Base-by-base conservation (phyloP, 805 yeast genomes). In the Candida maesae region DNA sequence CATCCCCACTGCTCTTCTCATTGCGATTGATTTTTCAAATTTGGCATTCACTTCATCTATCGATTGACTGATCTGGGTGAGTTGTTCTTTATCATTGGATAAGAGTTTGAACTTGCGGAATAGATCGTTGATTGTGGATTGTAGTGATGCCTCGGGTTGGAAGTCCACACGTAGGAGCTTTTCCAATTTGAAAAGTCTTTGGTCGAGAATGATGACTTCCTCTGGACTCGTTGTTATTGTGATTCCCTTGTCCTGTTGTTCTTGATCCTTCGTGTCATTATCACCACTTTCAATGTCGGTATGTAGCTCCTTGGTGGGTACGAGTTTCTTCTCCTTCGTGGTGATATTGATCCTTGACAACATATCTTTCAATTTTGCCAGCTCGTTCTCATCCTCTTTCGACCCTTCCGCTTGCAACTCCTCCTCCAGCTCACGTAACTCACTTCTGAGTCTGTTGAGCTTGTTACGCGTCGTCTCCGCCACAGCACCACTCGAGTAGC, bases 401-500 rank as follows among this genome's bases (percentile, higher is more conserved):
- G 40, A 27, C 8, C 46, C 50, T 16, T 45, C 45, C 7, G 21
- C 26, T 2, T 43, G 35, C 9, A 52, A 41, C 15, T 47, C 55
- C 5, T 49, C 40, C 35, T 58, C 50, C 2, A 70, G 42, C 41
- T 68, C 73, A n/a, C 57, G 57, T 31, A 73, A 43, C 42, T 73
- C 78, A 11, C 56, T 50, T 6, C 58, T 49, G 21, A 72, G 64
- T 32, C 76, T 45, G 7, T 59, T 58, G 26, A 73, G 38, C 44
- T 60, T 65, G 53, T 69, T 71, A 25, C 55, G 66, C 16, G 50
- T 47, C 1, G 73, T 64, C 46, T 73, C 77, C 19, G 51, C 56
- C 11, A 56, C 55, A 44, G 37, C 48, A 41, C 30, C 65, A 29
- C 43, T 56, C 47, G 33, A 71, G 33, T 50, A 55, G 64, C 68